A percentile compares a stretch with the other conserved stretches of the same genome.
Evolutionary conservation across 2,329 filamentous ascomycete genomes (phyloP).

Genomic region (Exophiala bonariae): DNA sequence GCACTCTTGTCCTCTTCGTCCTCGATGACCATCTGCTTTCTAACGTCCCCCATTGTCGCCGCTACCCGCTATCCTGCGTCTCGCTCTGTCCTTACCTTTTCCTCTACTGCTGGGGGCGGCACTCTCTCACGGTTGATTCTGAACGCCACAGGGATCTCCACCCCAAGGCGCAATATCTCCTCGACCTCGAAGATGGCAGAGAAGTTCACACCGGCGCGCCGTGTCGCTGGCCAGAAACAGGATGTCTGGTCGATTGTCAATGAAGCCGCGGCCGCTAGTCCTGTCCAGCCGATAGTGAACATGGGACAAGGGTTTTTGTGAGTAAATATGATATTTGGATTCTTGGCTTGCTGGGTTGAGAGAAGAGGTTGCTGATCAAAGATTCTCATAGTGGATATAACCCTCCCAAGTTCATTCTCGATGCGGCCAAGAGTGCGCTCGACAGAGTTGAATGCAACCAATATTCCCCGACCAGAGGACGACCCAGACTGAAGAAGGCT

Average conservation of each 20-base stretch:
- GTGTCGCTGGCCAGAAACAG: conserved; percentile 51
- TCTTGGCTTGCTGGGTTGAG: too few species aligned
- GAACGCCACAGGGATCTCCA: too few species aligned
- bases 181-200: conserved; percentile 18
- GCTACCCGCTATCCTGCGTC: conserved; percentile 12
- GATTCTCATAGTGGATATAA: conserved; percentile 69
- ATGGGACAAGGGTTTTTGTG: conserved; percentile 66
- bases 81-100: neutral
- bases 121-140: too few species aligned
- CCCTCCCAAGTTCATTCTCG: conserved; percentile 83
- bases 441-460: conserved; percentile 96
- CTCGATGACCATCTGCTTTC: conserved; percentile 15
- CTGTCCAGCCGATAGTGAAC: conserved; percentile 63
- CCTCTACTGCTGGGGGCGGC: too few species aligned
- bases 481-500: conserved; percentile 87
- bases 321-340: too few species aligned
- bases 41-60: conserved; percentile 5
- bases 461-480: conserved; percentile 87
- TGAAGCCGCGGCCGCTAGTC: conserved; percentile 64
- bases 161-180: conserved; percentile 13
- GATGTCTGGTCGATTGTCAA: conserved; percentile 65
- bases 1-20: neutral
- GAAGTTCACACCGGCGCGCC: conserved; percentile 45
- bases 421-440: conserved; percentile 87
- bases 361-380: neutral